Conservation (phyloP, 805 yeast genomes). For the Lipomyces lipofer region DNA sequence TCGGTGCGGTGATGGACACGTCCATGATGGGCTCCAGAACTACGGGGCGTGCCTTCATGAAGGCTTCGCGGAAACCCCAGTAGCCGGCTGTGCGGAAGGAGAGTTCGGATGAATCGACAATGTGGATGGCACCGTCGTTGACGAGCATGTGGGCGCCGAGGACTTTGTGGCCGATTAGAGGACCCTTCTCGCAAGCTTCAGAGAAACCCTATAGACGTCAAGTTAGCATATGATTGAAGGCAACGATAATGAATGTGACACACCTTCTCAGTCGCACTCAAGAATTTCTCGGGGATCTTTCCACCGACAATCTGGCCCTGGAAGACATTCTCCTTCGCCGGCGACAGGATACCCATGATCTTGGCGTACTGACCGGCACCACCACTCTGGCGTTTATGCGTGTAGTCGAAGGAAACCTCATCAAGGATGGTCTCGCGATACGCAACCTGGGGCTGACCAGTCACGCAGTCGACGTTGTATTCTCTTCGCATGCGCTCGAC, state of each 20-base stretch:
- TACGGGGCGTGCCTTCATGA: constrained; percentile 78
- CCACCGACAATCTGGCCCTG: constrained; percentile 94
- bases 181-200: constrained; percentile 94
- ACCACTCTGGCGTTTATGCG: constrained; percentile 97
- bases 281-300: constrained; percentile 90
- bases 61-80: constrained; percentile 90
- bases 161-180: constrained; percentile 90
- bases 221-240: background rate
- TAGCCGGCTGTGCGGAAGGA: constrained; percentile 91
- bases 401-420: constrained; percentile 79
- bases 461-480: constrained; percentile 89
- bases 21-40: constrained; percentile 96
- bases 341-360: constrained; percentile 79
- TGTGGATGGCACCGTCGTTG: constrained; percentile 96
- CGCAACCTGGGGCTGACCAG: constrained; percentile 98
- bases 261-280: constrained; percentile 73
- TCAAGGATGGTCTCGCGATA: constrained; percentile 88
- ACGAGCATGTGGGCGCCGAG: constrained; percentile 90
- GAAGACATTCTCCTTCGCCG: constrained; percentile 60
- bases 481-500: constrained; percentile 98
- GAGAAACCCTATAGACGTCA: constrained; percentile 74
- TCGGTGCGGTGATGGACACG: constrained; percentile 89
- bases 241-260: background rate
- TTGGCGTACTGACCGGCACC: constrained; percentile 99
- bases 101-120: constrained; percentile 94